A percentile compares a stretch with the other conserved stretches of the same genome.
These are phyloP conservation scores for Chaetomiaceae sp. DNA, from an alignment of 2,329 filamentous ascomycete genomes.

Conservation along the genomic window DNA sequence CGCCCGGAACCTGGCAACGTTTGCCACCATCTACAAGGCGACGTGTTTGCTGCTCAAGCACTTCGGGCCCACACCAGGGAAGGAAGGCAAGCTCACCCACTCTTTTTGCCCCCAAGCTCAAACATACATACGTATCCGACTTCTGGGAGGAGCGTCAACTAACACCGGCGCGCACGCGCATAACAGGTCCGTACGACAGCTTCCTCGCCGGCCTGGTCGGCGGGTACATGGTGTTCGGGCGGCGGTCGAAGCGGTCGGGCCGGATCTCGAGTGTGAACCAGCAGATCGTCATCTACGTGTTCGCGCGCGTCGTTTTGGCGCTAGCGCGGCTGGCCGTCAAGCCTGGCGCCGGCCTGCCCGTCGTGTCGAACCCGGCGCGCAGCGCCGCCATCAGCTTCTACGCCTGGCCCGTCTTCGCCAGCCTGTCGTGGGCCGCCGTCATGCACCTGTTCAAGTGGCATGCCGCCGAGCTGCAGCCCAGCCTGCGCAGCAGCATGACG, in stretches of 20 bases:
- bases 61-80: slow-evolving; percentile 50
- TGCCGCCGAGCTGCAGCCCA: slow-evolving; percentile 84
- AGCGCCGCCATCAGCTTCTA: slow-evolving; percentile 54
- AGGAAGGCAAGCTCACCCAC: slow-evolving; percentile 41
- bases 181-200: slow-evolving; percentile 65
- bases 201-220: slow-evolving; percentile 84
- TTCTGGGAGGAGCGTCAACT: background rate
- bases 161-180: background rate
- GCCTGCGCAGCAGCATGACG: slow-evolving; percentile 89
- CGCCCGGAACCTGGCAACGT: slow-evolving; percentile 84
- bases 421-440: slow-evolving; percentile 82
- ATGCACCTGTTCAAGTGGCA: slow-evolving; percentile 95
- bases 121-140: no score
- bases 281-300: slow-evolving; percentile 98
- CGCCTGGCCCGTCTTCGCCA: slow-evolving; percentile 90
- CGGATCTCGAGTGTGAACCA: slow-evolving; percentile 77
- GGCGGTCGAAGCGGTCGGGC: slow-evolving; percentile 54
- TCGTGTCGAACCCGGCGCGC: slow-evolving; percentile 43
- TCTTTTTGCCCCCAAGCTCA: background rate
- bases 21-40: slow-evolving; percentile 85
- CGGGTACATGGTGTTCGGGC: slow-evolving; percentile 88
- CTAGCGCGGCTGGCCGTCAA: slow-evolving; percentile 78
- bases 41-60: slow-evolving; percentile 69
- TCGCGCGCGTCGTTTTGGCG: slow-evolving; percentile 81
- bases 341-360: slow-evolving; percentile 46